Evolutionary conservation across 75 land plant genomes (phyloP).

Genomic region (Pinus albicaulis): DNA sequence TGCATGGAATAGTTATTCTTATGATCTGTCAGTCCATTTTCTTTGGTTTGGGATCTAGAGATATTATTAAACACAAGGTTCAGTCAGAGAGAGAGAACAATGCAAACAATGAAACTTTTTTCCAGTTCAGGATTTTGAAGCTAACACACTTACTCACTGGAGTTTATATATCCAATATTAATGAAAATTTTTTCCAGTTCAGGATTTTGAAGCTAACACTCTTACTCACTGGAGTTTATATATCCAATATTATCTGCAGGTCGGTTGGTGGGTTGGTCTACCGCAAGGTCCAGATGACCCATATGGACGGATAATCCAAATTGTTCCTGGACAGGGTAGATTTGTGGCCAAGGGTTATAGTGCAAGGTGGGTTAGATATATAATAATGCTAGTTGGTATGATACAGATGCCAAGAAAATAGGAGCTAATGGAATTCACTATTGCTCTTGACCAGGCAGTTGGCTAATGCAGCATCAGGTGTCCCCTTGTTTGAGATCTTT

Average conservation of each 20-base stretch:
- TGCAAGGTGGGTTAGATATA: conserved; percentile 58
- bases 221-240: no score
- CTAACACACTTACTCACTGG: no score
- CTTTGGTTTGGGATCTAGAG: no score
- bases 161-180: neutral
- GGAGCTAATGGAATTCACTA: conserved; percentile 4
- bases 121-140: no score
- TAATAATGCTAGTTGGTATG: neutral
- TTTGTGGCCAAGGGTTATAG: conserved; percentile 79
- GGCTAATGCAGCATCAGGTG: conserved; percentile 67
- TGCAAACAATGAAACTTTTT: no score
- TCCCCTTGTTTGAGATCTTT: conserved; percentile 89
- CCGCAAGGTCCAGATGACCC: conserved; percentile 78
- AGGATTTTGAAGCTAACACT: no score
- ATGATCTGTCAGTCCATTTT: no score
- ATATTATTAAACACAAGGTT: no score
- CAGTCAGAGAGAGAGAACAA: no score
- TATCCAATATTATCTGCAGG: conserved; percentile 31
- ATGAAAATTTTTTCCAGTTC: no score
- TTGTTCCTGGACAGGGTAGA: conserved; percentile 79
- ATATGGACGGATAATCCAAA: conserved; percentile 76
- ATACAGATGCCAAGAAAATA: neutral
- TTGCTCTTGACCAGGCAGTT: conserved; percentile 63
- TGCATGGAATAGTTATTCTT: no score
- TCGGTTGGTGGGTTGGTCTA: conserved; percentile 96